phyloP scores from a whole-genome alignment of 1,284 basidiomycete genomes.

The Ustilago curta region DNA sequence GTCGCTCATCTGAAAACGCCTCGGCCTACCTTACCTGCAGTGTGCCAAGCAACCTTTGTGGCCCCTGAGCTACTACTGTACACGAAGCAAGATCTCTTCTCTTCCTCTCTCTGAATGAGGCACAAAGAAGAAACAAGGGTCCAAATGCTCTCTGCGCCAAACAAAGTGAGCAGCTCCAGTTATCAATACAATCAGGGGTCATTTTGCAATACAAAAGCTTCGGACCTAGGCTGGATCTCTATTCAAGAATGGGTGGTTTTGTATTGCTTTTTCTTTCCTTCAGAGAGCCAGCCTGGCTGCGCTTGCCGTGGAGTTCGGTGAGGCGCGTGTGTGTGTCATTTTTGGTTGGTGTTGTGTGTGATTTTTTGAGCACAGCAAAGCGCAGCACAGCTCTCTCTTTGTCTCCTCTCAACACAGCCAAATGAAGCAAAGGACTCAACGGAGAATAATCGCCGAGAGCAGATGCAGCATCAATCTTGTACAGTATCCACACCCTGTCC shows the following conservation, averaged over 20 bases:
- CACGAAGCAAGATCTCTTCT: too few species aligned
- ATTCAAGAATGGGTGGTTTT: neutral
- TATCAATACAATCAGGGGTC: too few species aligned
- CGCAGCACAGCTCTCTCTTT: conserved; percentile 3
- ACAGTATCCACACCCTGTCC: neutral
- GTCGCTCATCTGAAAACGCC: too few species aligned
- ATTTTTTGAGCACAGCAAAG: conserved; percentile 1
- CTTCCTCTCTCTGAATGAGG: too few species aligned
- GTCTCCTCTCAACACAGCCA: conserved; percentile 2
- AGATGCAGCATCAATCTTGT: neutral
- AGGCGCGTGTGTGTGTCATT: conserved; percentile 11
- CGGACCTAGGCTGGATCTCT: neutral
- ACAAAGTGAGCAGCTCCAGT: too few species aligned
- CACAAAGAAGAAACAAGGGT: too few species aligned
- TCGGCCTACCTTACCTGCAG: too few species aligned
- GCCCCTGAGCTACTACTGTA: too few species aligned
- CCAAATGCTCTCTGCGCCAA: too few species aligned
- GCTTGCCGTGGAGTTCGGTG: conserved; percentile 1
- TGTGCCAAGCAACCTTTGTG: too few species aligned
- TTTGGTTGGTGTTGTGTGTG: conserved; percentile 3
- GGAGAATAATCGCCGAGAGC: conserved; percentile 15
- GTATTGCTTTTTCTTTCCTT: neutral
- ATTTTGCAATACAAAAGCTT: too few species aligned
- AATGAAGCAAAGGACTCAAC: conserved; percentile 3
- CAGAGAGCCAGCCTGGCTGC: neutral